Conservation (phyloP, 2,329 filamentous ascomycete genomes). For the Cadophora gregata region DNA sequence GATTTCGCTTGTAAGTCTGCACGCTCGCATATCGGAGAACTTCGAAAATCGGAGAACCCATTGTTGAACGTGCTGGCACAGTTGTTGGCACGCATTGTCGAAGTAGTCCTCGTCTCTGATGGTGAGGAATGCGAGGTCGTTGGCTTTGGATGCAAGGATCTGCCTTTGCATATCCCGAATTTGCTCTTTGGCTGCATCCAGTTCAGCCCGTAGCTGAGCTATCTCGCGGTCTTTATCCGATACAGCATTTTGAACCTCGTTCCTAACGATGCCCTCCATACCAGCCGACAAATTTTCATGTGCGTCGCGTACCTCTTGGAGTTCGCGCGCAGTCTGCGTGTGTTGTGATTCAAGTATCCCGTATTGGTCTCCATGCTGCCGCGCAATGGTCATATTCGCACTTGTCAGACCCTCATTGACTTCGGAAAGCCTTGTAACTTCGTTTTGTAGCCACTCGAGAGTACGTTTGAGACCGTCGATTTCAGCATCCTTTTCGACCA, state of each 20-base stretch:
- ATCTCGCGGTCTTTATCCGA: conserved; percentile 86
- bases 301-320: conserved; percentile 70
- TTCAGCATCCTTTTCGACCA: conserved; percentile 85
- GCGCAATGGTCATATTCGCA: conserved; percentile 77
- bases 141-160: conserved; percentile 63
- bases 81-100: conserved; percentile 88
- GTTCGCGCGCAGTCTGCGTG: conserved; percentile 67
- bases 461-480: conserved; percentile 82
- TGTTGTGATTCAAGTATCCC: conserved; percentile 71
- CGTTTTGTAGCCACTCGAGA: conserved; percentile 79
- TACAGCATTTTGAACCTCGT: conserved; percentile 69
- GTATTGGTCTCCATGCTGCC: conserved; percentile 77
- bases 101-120: conserved; percentile 94
- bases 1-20: conserved; percentile 82
- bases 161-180: conserved; percentile 63
- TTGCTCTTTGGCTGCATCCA: conserved; percentile 72
- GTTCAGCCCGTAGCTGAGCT: conserved; percentile 73
- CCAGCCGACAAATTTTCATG: conserved; percentile 67
- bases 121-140: conserved; percentile 75
- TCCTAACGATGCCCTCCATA: conserved; percentile 65
- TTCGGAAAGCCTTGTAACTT: conserved; percentile 80
- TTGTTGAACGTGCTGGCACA: conserved; percentile 95
- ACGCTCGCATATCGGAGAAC: conserved; percentile 90
- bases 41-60: conserved; percentile 99
- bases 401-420: conserved; percentile 81